Conservation (phyloP, 305 asterid genomes). For the Striga hermonthica region DNA sequence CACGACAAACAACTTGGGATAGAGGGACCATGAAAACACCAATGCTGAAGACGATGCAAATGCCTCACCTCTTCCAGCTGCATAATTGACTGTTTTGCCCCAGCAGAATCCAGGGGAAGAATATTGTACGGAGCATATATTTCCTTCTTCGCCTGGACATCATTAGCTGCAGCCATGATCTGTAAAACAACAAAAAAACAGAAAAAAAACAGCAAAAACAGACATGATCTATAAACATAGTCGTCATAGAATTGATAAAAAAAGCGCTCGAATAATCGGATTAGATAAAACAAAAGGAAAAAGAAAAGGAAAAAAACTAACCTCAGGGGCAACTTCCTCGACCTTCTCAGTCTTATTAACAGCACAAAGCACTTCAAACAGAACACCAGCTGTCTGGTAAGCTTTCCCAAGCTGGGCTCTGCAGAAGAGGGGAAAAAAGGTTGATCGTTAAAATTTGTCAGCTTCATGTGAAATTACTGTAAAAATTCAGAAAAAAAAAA, state of each 20-base stretch:
- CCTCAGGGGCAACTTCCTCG: conserved; percentile 98
- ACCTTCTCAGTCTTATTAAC: conserved; percentile 91
- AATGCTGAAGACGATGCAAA: conserved; percentile 26
- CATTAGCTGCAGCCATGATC: conserved; percentile 98
- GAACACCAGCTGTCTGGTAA: conserved; percentile 96
- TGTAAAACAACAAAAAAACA: conserved; percentile 39
- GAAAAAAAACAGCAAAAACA: too few relatives aligned
- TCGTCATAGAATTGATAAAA: neutral
- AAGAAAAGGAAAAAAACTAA: conserved; percentile 37
- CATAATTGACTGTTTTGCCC: conserved; percentile 91
- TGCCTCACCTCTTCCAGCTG: conserved; percentile 90
- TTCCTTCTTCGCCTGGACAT: conserved; percentile 94
- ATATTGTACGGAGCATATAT: conserved; percentile 88
- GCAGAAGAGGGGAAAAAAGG: conserved; percentile 28
- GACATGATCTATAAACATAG: neutral
- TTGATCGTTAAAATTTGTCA: conserved; percentile 16
- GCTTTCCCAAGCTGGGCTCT: conserved; percentile 99
- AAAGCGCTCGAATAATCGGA: neutral
- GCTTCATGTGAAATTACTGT: neutral
- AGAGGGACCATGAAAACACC: too few relatives aligned
- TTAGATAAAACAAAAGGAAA: neutral
- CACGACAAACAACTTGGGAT: too few relatives aligned
- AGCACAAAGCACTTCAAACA: conserved; percentile 98
- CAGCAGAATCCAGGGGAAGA: conserved; percentile 96
- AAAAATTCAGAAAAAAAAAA: too few relatives aligned